phyloP scores from a whole-genome alignment of 2,329 filamentous ascomycete species.

The Monosporascus sp. region DNA sequence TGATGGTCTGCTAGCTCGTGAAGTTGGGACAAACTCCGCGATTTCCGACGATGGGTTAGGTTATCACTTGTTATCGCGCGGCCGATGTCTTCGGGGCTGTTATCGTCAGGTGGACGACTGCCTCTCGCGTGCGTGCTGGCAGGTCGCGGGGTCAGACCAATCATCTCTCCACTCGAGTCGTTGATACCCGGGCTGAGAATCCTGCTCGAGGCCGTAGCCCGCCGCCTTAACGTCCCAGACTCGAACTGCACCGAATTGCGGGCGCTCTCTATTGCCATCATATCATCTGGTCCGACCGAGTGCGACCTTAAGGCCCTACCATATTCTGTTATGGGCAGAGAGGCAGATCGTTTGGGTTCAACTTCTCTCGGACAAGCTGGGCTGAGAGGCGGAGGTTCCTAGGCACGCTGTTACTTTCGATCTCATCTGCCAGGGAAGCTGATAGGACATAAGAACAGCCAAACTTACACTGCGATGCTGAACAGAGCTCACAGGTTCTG shows the following conservation, averaged over 20 bases:
- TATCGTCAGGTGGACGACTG: slow-evolving; percentile 31
- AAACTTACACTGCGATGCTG: slow-evolving; percentile 48
- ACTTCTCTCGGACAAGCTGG: slow-evolving; percentile 24
- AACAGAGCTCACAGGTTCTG: slow-evolving; percentile 20
- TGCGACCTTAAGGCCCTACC: slow-evolving; percentile 57
- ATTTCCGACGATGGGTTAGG: slow-evolving; percentile 46
- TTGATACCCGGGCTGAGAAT: slow-evolving; percentile 32
- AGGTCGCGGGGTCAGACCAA: slow-evolving; percentile 55
- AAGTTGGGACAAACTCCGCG: slow-evolving; percentile 54
- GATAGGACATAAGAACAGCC: slow-evolving; percentile 1
- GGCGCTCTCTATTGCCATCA: slow-evolving; percentile 46
- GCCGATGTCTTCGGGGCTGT: slow-evolving; percentile 53
- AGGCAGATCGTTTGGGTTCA: slow-evolving; percentile 50
- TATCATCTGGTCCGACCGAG: slow-evolving; percentile 52
- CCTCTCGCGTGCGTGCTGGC: slow-evolving; percentile 54
- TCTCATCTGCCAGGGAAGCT: background rate
- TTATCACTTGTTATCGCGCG: slow-evolving; percentile 55
- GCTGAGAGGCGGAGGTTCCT: slow-evolving; percentile 36
- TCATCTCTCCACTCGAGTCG: slow-evolving; percentile 38
- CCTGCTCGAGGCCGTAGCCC: slow-evolving; percentile 38
- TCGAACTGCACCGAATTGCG: slow-evolving; percentile 50
- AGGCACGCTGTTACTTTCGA: slow-evolving; percentile 2
- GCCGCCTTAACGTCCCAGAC: slow-evolving; percentile 29
- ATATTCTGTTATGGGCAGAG: slow-evolving; percentile 55
- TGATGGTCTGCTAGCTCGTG: slow-evolving; percentile 33